Evolutionary conservation across 768 basidiomycete genomes (phyloP).

Genomic region (Lepiota brunneoincarnata): DNA sequence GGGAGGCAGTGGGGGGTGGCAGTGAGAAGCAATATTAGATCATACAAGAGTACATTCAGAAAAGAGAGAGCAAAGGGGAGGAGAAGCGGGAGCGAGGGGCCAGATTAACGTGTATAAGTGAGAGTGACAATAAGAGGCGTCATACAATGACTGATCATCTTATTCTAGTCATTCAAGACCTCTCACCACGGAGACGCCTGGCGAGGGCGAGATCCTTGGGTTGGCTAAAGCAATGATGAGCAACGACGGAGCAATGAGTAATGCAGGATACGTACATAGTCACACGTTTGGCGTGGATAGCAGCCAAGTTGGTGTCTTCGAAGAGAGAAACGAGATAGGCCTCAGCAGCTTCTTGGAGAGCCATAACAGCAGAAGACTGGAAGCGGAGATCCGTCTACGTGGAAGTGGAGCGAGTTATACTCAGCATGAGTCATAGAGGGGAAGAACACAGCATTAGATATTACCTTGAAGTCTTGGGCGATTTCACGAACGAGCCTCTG

Average conservation of each 20-base stretch:
- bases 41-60: constrained; percentile 8
- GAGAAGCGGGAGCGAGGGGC: not conserved
- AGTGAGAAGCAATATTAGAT: constrained; percentile 8
- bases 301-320: constrained; percentile 89
- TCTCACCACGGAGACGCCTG: constrained; percentile 82
- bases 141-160: not conserved
- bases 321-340: constrained; percentile 85
- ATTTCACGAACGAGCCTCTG: constrained; percentile 97
- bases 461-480: constrained; percentile 93
- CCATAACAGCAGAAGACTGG: constrained; percentile 95
- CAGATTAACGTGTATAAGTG: not conserved
- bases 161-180: constrained; percentile 48
- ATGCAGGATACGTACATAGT: constrained; percentile 22
- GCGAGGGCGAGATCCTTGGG: constrained; percentile 89
- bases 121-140: not conserved
- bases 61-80: not conserved
- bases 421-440: constrained; percentile 7
- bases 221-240: constrained; percentile 48
- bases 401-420: constrained; percentile 2
- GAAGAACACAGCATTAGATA: constrained; percentile 4
- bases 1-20: not conserved
- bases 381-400: constrained; percentile 84
- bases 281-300: constrained; percentile 81
- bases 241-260: constrained; percentile 4
- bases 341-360: constrained; percentile 91